A percentile compares a stretch with the other conserved stretches of the same genome.
Conservation (phyloP, 805 yeast genomes). For the Candida suzukii region DNA sequence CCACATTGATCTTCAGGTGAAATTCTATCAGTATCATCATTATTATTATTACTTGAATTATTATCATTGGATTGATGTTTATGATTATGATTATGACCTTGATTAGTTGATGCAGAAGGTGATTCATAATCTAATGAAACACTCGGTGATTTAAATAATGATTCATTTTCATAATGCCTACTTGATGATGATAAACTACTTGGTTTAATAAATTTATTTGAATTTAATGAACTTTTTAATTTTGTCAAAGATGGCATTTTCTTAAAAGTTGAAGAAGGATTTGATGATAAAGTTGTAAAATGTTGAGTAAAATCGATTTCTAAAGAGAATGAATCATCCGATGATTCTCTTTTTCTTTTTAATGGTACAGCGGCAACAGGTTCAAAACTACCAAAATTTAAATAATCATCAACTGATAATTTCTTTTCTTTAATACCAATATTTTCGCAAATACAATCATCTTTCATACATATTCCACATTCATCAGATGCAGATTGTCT, state of each 20-base stretch:
- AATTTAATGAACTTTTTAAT: too few relatives aligned
- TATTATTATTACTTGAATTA: constrained; percentile 29
- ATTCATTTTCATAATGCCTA: constrained; percentile 11
- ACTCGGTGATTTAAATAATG: constrained; percentile 18
- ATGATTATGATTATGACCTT: background rate
- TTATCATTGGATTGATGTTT: constrained; percentile 14
- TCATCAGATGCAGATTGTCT: constrained; percentile 17
- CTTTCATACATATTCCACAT: constrained; percentile 65
- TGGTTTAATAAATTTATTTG: background rate
- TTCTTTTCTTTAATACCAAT: constrained; percentile 32
- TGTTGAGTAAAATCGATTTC: constrained; percentile 56
- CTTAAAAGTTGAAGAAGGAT: constrained; percentile 8
- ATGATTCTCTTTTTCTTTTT: constrained; percentile 25
- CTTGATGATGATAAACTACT: too few relatives aligned
- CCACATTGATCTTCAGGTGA: constrained; percentile 69
- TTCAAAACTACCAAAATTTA: constrained; percentile 28
- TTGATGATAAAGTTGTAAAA: constrained; percentile 28
- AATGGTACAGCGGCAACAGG: constrained; percentile 67
- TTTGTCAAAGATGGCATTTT: constrained; percentile 16
- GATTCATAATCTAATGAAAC: constrained; percentile 5
- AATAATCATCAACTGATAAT: constrained; percentile 4
- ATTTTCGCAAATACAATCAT: constrained; percentile 58
- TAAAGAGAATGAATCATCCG: constrained; percentile 11
- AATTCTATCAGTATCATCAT: too few relatives aligned
- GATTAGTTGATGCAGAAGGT: constrained; percentile 5